Percentiles rank a stretch among this genome's conserved stretches.
These are phyloP conservation scores for Aspergillus sclerotiicarbonarius DNA, from an alignment of 495 filamentous ascomycete genomes.

Conservation along the genomic window DNA sequence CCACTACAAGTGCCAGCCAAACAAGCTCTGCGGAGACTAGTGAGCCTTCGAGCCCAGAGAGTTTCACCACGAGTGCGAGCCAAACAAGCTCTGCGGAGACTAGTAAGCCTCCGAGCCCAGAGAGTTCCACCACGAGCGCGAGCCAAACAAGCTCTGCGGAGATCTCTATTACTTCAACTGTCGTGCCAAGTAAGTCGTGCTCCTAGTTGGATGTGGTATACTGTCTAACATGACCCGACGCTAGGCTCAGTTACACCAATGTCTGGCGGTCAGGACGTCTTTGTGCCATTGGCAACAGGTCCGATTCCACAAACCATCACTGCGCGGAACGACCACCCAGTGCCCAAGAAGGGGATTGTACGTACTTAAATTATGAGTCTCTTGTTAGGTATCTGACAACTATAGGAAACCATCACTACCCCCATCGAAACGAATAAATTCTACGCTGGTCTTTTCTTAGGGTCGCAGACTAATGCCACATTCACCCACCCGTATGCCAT, in stretches of 20 bases:
- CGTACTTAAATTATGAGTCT: constrained; percentile 15
- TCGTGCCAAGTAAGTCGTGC: neutral
- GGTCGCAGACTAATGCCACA: constrained; percentile 62
- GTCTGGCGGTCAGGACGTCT: constrained; percentile 43
- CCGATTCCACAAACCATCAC: constrained; percentile 55
- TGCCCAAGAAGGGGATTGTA: constrained; percentile 48
- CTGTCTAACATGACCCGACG: neutral
- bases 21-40: neutral
- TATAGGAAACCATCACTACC: constrained; percentile 36
- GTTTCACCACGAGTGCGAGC: neutral
- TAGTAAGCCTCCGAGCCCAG: neutral
- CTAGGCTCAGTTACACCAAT: constrained; percentile 19
- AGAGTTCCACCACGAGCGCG: neutral
- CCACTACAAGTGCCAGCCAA: neutral
- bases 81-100: neutral
- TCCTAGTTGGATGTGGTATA: neutral
- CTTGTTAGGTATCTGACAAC: constrained; percentile 8
- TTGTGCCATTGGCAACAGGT: constrained; percentile 60
- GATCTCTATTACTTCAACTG: neutral
- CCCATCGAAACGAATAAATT: constrained; percentile 88
- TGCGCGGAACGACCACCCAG: constrained; percentile 50
- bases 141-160: neutral
- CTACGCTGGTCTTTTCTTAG: constrained; percentile 85
- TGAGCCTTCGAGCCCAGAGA: neutral
- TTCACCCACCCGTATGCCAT: constrained; percentile 89